These are phyloP conservation scores for Aureobasidium sp. DNA, from an alignment of 2,329 filamentous ascomycete species.

Conservation along the genomic window DNA sequence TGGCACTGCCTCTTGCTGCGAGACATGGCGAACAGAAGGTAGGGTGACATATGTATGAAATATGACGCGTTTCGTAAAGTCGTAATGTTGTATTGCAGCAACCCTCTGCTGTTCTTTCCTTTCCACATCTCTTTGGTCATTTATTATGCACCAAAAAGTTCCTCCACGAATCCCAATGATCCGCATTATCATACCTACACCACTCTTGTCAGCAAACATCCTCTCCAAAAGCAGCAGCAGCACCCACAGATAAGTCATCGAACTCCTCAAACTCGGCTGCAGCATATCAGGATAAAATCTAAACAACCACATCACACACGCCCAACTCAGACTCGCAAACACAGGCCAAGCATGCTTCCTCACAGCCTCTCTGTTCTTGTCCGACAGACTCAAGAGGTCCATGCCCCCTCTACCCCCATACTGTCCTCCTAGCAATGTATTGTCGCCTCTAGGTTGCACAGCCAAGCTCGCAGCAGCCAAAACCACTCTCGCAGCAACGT, in stretches of 20 bases:
- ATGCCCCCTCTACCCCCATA: conserved; percentile 35
- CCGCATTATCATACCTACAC: conserved; percentile 65
- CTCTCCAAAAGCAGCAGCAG: neutral
- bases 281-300: conserved; percentile 84
- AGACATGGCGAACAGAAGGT: neutral
- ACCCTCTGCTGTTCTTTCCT: neutral
- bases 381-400: conserved; percentile 35
- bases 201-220: conserved; percentile 23
- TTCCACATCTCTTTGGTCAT: conserved; percentile 18
- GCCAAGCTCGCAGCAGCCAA: conserved; percentile 78
- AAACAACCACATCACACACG: conserved; percentile 91
- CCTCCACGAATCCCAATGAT: conserved; percentile 79
- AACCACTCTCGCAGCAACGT: conserved; percentile 88
- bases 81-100: neutral
- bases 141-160: conserved; percentile 82
- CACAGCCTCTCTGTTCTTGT: conserved; percentile 33
- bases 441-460: conserved; percentile 53
- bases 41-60: neutral
- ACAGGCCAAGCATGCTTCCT: conserved; percentile 75
- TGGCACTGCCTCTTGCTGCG: neutral
- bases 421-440: conserved; percentile 30
- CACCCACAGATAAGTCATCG: conserved; percentile 91
- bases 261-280: conserved; percentile 83
- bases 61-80: neutral
- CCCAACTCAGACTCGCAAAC: conserved; percentile 89